Evolutionary conservation across 1,284 basidiomycete genomes (phyloP), one percentile per base, ranked within the genome.

Genomic region (Sphagnurus paluster): DNA sequence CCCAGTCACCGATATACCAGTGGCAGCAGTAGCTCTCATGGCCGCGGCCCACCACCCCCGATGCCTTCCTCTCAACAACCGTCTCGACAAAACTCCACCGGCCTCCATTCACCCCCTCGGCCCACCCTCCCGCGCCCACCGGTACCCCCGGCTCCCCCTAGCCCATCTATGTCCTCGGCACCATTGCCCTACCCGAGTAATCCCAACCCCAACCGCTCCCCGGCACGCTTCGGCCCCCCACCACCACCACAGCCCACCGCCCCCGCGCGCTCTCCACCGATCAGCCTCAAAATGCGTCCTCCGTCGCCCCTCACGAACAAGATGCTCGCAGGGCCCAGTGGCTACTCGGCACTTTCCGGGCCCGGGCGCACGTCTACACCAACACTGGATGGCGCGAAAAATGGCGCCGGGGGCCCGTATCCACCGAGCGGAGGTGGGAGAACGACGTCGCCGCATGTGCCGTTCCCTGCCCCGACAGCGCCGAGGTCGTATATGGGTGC

Each of bases 1-100:
- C 68, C 68, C 17, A 52, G 55, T 19, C 65, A 67, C 50, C 59
- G 61, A 2, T 68, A 66, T 46, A 52, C 59, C 25, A 63, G 53
- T 24, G 46, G 16, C 33, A 23, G 42, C 9, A 50, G 42, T 24
- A 28, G 40, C 53, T 47, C 56, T 35, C 37, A 54, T 16, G 50
- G 53, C 5, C 53, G 58, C 6, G 54, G 49, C 11, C 50, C 50
- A 2, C 55, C 50, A 41, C 56, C 56, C 6, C 46, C 49, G n/a
- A 39, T 14, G 7, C 39, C 53, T 19, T 42, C 53, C 9, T 49
- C 50, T 0, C 53, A 54, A 21, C 52, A 52, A 14, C 44, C 49
- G 4, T 53, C 59, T 16, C 56, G 55, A 7, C 58, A 56, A 44
- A 56, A 54, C 37, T 53, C 61, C 10, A 45, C 60, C 10, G 62